Evolutionary conservation across 192 early-diverging fungal species (phyloP), one percentile per base, ranked within the genome.

Genomic region (Coemansia sp.): DNA sequence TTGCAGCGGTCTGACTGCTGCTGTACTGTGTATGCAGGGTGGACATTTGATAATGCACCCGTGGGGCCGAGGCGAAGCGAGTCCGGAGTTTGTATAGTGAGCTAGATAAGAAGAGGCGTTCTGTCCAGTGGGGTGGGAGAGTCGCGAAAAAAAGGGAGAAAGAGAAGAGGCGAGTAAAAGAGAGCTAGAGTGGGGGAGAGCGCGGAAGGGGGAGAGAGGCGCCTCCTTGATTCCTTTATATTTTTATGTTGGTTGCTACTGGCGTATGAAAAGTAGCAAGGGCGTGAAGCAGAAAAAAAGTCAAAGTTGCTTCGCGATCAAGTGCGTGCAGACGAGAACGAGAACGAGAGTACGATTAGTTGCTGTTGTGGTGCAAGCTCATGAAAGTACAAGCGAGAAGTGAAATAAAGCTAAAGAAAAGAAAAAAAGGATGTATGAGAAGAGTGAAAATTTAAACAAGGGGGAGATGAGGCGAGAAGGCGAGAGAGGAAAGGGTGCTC

Each of bases 11-110:
- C 80, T 83, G 80, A 37, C 72, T 65, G 59, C 64, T 72, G 70
- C 32, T 69, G 80, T 83, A 83, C 41, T 74, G 75, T 77, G 80
- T 77, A 70, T 83, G 80, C 46, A 83, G 75, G 31, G 80, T 83
- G 25, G 80, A 83, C 80, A 82, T 82, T 58, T 27, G 21, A 51
- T 37, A 59, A 51, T 34, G 50, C 27, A 53, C 32, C 25, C 38
- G 51, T 31, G 29, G 27, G 39, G 38, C 42, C 41, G 14, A 59
- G 37, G 31, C 6, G 29, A 62, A 11, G 27, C n/a, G 45, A 32
- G 25, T 31, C 29, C 46, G 32, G 19, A 27, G 39, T 38, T n/a
- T 50, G 46, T 41, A 37, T 51, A 61, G 59, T 23, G 31, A 62
- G 34, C 34, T 36, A 36, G 67, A 69, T 62, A 51, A 69, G 44